Evolutionary conservation across 2,329 filamentous ascomycete genomes (phyloP), one percentile per base, ranked within the genome.

Genomic region (Ambrosiella cleistominuta): DNA sequence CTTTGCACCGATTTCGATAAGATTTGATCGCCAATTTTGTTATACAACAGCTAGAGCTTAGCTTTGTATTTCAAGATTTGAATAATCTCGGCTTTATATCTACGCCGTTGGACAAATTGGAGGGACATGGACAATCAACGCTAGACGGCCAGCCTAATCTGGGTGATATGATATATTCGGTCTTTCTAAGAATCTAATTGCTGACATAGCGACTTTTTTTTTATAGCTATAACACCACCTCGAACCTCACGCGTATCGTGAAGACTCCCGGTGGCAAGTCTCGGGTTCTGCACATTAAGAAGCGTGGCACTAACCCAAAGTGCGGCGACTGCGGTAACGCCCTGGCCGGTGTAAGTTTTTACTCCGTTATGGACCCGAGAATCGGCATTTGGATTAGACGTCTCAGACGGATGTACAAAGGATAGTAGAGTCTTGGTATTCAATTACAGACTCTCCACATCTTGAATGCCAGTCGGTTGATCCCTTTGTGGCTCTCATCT

Each of bases 251-350:
- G 74, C 86, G 93, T 72, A 81, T 94, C 70, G 75, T 95, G 76
- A 93, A 93, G 83, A 98, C 93, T 66, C 93, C 94, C 67, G 94
- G 93, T 74, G 93, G 93, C 74, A 82, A 91, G 74, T 84, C 95
- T 70, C 85, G 93, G 74, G 85, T 95, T 72, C 86, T 97, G 69
- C 91, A 98, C 85, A 90, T 96, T 81, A 97, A 97, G 87, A 98
- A 98, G 88, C 87, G 85, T 74, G 93, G 90, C 68, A 95, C 89
- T 73, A 86, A 90, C 65, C 93, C 93, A 72, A 98, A 98, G 82
- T 98, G 93, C 74, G 88, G 94, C 82, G 93, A 98, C 82, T 98
- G 94, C 72, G 93, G 93, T 71, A 83, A 82, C 79, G 97, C 97
- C 81, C 86, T 98, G 70, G 83, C 88, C 72, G 93, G 93, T 75